Base-by-base conservation (phyloP, 306 rosid species). In the Lagenaria siceraria region DNA sequence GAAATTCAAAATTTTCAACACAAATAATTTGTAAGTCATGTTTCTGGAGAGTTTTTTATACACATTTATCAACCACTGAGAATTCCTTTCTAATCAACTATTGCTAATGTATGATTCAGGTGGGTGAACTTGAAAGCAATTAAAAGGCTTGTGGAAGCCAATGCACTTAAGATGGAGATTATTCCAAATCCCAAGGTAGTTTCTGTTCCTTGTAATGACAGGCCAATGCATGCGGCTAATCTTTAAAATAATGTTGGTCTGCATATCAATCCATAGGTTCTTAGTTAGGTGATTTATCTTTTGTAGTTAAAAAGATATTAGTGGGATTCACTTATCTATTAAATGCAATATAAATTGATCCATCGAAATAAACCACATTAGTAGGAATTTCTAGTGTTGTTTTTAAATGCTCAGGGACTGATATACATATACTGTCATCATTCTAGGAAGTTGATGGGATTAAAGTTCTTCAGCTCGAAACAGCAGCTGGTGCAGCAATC, bases 401-500 rank as follows among this genome's bases (percentile, higher is more conserved):
- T 74, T 49, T 12, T 51, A 31, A 52, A 52, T 51, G 24, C 25
- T 1, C 31, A 56, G 14, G 53, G 42, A 56, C 51, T 21, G 19
- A 58, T 74, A 19, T 22, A 4, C 43, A 55, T 77, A 43, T 59
- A 27, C 25, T 59, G 56, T 77, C n/a, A 31, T 82, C 64, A 61
- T 80, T 78, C 59, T 77, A 95, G 99, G 99, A 95, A 88, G 97
- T 92, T 84, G 97, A 90, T 42, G 99, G 99, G 80, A 74, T 89
- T 74, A 92, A 95, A 85, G 97, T 92, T 83, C 95, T 95, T 82
- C 99, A 95, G 87, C 88, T 95, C 76, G 99, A 95, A 90, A 95
- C 99, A 63, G 99, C 99, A 18, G 99, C 99, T 77, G 99, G 99
- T 71, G 99, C 99, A 42, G 99, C 99, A 70, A 95, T 95, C 77